Conservation (phyloP, 2,329 filamentous ascomycete genomes). For the Penicillium brasilianum region DNA sequence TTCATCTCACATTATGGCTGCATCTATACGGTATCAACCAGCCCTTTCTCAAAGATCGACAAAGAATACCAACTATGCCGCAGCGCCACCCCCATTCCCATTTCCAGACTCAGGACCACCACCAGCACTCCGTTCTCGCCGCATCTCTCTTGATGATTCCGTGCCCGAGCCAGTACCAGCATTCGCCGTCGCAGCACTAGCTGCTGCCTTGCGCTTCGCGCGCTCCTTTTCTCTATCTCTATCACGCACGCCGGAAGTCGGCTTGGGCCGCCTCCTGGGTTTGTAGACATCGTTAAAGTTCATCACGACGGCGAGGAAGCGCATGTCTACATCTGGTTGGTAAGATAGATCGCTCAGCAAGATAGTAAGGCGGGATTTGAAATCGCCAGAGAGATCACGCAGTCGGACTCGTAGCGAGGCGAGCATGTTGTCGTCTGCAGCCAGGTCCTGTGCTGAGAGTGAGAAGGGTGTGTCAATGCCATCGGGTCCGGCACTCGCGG, state of each 20-base stretch:
- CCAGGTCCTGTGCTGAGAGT: slow-evolving; percentile 40
- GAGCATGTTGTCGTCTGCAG: slow-evolving; percentile 66
- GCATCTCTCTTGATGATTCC: slow-evolving; percentile 31
- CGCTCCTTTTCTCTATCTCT: slow-evolving; percentile 32
- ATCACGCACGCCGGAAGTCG: slow-evolving; percentile 38
- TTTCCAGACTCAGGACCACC: slow-evolving; percentile 11
- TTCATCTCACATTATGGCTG: slow-evolving; percentile 25
- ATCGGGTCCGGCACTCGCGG: slow-evolving; percentile 27
- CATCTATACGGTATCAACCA: neutral
- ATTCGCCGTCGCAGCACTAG: slow-evolving; percentile 18
- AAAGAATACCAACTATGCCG: slow-evolving; percentile 4
- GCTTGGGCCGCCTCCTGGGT: slow-evolving; percentile 64
- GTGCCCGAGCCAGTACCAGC: slow-evolving; percentile 24
- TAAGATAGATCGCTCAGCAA: slow-evolving; percentile 88
- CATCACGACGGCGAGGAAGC: slow-evolving; percentile 95
- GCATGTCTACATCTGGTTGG: slow-evolving; percentile 92
- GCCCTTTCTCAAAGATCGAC: neutral
- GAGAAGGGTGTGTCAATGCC: slow-evolving; percentile 48
- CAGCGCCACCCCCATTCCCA: slow-evolving; percentile 9
- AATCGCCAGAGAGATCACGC: slow-evolving; percentile 72
- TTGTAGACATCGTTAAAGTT: slow-evolving; percentile 98
- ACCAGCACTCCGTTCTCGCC: slow-evolving; percentile 33
- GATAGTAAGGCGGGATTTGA: slow-evolving; percentile 76
- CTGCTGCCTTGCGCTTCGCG: slow-evolving; percentile 34
- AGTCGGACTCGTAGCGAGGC: slow-evolving; percentile 77